Percentiles rank a stretch among this genome's conserved stretches.
Conservation (phyloP, 1,139 yeast species). For the Scheffersomyces cryptocercus region DNA sequence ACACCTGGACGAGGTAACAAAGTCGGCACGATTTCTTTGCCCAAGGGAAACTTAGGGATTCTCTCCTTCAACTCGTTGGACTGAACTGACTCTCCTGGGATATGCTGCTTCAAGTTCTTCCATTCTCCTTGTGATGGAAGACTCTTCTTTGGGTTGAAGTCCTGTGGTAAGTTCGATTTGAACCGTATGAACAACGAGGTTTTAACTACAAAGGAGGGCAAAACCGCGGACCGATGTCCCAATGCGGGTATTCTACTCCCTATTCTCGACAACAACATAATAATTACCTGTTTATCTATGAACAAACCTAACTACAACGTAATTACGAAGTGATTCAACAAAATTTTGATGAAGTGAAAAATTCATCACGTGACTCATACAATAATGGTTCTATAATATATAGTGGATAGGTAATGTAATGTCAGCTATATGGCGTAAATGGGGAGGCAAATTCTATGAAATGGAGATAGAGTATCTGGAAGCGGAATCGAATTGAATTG, state of each 20-base stretch:
- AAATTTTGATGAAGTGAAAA: background rate
- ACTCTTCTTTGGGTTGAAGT: slow-evolving; percentile 25
- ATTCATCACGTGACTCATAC: background rate
- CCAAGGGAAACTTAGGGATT: slow-evolving; percentile 65
- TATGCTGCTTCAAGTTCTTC: slow-evolving; percentile 49
- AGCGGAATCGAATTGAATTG: no score
- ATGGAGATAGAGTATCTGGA: no score
- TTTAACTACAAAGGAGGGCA: slow-evolving; percentile 2
- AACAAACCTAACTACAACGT: no score
- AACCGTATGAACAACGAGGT: slow-evolving; percentile 11
- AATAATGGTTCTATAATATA: background rate
- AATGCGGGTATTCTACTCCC: background rate
- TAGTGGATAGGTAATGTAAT: background rate
- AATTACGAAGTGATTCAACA: background rate
- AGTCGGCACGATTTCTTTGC: slow-evolving; percentile 66
- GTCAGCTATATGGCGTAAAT: background rate
- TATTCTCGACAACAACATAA: background rate
- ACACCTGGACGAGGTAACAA: slow-evolving; percentile 72
- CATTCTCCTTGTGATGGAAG: slow-evolving; percentile 44
- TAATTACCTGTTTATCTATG: no score
- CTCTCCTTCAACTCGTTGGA: slow-evolving; percentile 50
- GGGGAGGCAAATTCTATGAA: no score
- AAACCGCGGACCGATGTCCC: background rate
- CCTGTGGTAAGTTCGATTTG: slow-evolving; percentile 32
- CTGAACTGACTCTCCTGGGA: slow-evolving; percentile 62